Evolutionary conservation across 148 eudicot genomes (phyloP), one percentile per base, ranked within the genome.

Genomic region (Silene latifolia): DNA sequence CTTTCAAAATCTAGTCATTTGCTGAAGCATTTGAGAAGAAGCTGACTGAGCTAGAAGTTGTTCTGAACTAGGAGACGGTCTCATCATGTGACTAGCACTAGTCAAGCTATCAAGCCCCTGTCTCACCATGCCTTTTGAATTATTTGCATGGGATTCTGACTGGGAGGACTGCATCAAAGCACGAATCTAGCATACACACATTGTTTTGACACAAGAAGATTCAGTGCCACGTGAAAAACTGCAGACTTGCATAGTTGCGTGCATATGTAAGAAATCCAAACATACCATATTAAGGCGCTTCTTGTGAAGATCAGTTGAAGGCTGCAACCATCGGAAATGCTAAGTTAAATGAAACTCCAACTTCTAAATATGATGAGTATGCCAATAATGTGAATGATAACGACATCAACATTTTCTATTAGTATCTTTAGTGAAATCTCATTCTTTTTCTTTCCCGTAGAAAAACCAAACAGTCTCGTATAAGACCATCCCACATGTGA

Each of bases 1-100:
- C 74, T 71, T 72, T 87, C 90, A 86, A 81, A 90, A 86, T 77
- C 96, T 84, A 66, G 83, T 93, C 74, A 82, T 74, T 74, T 86
- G 96, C 61, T 84, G 98, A 83, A 83, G 85, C 81, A 84, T 82
- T 73, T 90, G 96, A 76, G 96, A 77, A 76, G 78, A 75, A 76
- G 85, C 71, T 67, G 97, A 79, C 73, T 81, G 90, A 39, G 88
- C 68, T 75, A 77, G 77, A 72, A 90, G 83, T 81, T 87, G 93
- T 57, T 95, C 98, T 47, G 96, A 86, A 80, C 90, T 88, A 54
- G 88, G 86, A 42, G 98, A 85, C 73, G 96, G 87, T 80, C 91
- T 87, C 72, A 89, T 90, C 81, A 82, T 71, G 67, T 85, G 88
- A 85, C 77, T 87, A 42, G 76, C 68, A 72, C 82, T 85, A 53